Evolutionary conservation across 2,329 filamentous ascomycete genomes (phyloP), one percentile per base, ranked within the genome.

Genomic region (Trichophyton verrucosum): DNA sequence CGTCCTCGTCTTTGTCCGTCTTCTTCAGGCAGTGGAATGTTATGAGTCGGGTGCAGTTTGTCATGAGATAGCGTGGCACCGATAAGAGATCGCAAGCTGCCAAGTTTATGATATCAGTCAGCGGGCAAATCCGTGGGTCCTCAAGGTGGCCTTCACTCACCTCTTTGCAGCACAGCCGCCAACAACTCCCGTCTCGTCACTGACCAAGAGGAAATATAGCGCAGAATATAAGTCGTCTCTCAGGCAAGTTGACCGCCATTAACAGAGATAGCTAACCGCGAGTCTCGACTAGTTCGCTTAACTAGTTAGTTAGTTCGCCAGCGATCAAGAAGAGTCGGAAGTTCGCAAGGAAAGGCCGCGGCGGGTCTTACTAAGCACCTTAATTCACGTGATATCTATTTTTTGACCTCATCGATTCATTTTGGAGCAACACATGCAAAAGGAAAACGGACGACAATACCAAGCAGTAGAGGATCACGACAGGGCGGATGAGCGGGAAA

Each of bases 41-140:
- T 44, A 8, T 44, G 40, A 44, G 40, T 44, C 40, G 49, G 27
- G 27, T 9, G 13, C 27, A 24, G 49, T 30, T n/a, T 30, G 49
- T n/a, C n/a, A 13, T n/a, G 27, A 30, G 49, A 53, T 53, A 53
- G 27, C 22, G 22, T 44, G 40, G n/a, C 11, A 46, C 42, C 49
- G 49, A 53, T 27, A 53, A 30, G 22, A 13, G 27, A 44, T 44
- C 40, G n/a, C 49, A 30, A 15, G 20, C 27, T 53, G 49, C 49
- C 49, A 53, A 53, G 49, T 53, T 44, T 53, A 53, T 53, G 49
- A 53, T 53, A 53, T 53, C 49, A 53, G 49, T 53, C 49, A 53
- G 49, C 49, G 49, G 49, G 27, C 49, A 53, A 44, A 33, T 53
- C 49, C 49, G 49, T 27, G 22, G 24, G 22, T 53, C 22, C 27